These are phyloP conservation scores for Solanum raphanifolium DNA, from an alignment of 257 asterid species.

Conservation along the genomic window DNA sequence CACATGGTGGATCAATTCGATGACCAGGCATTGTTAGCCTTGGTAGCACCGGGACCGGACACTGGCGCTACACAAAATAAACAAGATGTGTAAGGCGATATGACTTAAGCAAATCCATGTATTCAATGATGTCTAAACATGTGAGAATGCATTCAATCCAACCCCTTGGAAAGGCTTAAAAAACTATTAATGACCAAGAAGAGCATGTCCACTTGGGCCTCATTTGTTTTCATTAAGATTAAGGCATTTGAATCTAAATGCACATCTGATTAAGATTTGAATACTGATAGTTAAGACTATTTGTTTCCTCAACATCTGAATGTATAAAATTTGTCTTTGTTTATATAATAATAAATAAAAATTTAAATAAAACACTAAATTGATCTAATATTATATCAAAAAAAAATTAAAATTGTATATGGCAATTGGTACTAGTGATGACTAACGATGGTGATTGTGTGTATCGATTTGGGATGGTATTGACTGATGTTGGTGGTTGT, in stretches of 20 bases:
- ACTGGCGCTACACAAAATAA: conserved; percentile 69
- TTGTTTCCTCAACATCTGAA: neutral
- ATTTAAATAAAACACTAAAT: no score
- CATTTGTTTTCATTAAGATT: neutral
- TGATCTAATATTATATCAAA: no score
- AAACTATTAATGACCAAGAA: conserved; percentile 14
- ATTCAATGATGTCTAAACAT: neutral
- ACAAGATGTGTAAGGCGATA: conserved; percentile 12
- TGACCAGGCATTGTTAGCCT: conserved; percentile 99
- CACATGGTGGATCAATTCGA: conserved; percentile 96
- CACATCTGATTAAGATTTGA: neutral
- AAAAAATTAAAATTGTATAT: no score
- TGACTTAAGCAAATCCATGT: neutral
- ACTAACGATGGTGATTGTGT: neutral
- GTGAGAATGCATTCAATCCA: neutral
- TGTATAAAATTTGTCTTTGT: neutral
- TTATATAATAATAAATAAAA: no score
- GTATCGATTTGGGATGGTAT: neutral
- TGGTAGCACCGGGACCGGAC: conserved; percentile 81
- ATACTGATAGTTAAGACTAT: neutral
- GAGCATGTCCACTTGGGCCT: conserved; percentile 26
- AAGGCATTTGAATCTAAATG: neutral
- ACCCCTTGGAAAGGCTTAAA: neutral
- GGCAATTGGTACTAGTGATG: neutral
- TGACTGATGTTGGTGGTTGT: neutral